Conservation (phyloP, 148 eudicot species). For the Diospyros kaki region DNA sequence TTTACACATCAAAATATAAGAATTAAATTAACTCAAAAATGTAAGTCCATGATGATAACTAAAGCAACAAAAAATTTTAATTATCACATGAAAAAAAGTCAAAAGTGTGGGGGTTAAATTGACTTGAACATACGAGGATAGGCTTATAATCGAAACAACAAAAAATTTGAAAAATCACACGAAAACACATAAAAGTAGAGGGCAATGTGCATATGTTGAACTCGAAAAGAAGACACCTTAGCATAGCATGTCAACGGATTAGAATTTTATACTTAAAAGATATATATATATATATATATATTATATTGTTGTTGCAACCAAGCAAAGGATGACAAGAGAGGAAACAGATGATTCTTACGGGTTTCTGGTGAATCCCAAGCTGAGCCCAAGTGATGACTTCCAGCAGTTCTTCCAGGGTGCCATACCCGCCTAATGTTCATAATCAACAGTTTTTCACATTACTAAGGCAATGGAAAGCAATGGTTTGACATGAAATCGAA, state of each 20-base stretch:
- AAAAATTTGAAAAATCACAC: too few species aligned
- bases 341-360: constrained; percentile 41
- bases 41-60: too few species aligned
- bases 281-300: constrained; percentile 18
- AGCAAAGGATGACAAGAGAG: not conserved
- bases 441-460: not conserved
- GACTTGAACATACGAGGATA: too few species aligned
- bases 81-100: too few species aligned
- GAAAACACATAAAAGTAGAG: too few species aligned
- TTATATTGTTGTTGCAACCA: not conserved
- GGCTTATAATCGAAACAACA: too few species aligned
- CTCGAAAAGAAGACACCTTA: constrained; percentile 18
- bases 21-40: too few species aligned
- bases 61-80: too few species aligned
- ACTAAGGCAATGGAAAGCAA: not conserved
- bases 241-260: constrained; percentile 20
- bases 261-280: constrained; percentile 27
- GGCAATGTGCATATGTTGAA: not conserved
- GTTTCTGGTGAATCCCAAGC: constrained; percentile 86
- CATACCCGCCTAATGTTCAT: constrained; percentile 60
- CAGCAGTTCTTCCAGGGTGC: constrained; percentile 85
- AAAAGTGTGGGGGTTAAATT: too few species aligned
- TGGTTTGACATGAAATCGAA: not conserved
- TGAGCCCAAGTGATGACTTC: constrained; percentile 96
- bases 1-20: too few species aligned